Base-by-base conservation (phyloP, 2,329 filamentous ascomycete genomes). In the Apiospora hydei region DNA sequence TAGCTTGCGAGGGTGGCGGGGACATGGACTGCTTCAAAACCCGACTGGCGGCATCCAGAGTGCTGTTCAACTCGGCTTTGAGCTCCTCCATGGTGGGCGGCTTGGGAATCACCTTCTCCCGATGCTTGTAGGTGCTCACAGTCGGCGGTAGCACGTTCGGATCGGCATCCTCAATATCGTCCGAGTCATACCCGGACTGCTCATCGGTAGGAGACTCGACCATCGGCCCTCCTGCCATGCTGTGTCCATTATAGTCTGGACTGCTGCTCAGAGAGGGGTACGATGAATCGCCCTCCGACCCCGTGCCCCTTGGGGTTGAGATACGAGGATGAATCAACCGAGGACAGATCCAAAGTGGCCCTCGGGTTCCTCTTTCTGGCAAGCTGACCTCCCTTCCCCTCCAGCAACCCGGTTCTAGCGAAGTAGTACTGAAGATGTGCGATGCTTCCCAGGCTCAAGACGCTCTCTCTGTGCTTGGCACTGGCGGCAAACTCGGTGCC, bases 401-500 rank as follows among this genome's bases (percentile, higher is more conserved):
- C 96, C 69, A 99, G 85, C 75, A 99, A 84, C 7, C 96, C 96
- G 0, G 96, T 99, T 73, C 96, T 89, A 47, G 96, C 96, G 84
- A 99, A 99, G 84, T 98, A 99, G 84, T 98, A 98, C 83, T 99
- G 96, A 79, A 99, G 86, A 84, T 99, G 96, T 71, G 95, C 94
- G 78, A 99, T 99, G 82, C 95, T 98, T 71, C 96, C 96, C 74
- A 99, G 84, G 79, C 94, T 98, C 90, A 98, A 92, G 75, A 99
- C 96, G 80, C 95, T 98, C 82, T 99, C 96, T 74, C 96, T 89
- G 69, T 94, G 94, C 80, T 91, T 91, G 67, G 96, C 96, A 71
- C 95, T 98, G 73, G 93, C 93, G 38, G 96, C 94, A 81, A 98
- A 99, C 78, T 95, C 90, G 69, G 94, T 97, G 70, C 92, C 94